Conservation (phyloP, 768 basidiomycete genomes). For the Leccinellum rugosiceps region DNA sequence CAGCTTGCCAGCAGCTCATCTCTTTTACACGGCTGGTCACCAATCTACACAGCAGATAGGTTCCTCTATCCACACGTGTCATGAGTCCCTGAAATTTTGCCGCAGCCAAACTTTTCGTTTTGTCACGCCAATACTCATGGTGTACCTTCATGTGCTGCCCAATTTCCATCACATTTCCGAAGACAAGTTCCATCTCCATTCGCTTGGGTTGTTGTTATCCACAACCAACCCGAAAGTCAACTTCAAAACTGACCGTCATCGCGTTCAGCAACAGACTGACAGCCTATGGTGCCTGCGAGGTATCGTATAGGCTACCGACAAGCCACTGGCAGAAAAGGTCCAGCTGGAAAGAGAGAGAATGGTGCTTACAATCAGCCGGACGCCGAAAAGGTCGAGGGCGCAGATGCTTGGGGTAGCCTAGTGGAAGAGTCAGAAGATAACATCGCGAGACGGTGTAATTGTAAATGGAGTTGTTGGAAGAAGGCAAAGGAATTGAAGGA, state of each 20-base stretch:
- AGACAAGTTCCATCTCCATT: slow-evolving; percentile 97
- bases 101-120: no score
- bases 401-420: slow-evolving; percentile 26
- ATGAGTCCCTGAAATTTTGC: no score
- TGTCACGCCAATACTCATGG: no score
- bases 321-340: slow-evolving; percentile 89
- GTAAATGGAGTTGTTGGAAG: slow-evolving; percentile 20
- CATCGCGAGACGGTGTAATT: background rate
- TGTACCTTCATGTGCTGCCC: no score
- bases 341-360: slow-evolving; percentile 61
- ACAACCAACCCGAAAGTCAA: slow-evolving; percentile 98
- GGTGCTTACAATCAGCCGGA: slow-evolving; percentile 46
- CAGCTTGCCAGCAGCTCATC: no score
- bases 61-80: no score
- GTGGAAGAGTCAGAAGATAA: slow-evolving; percentile 21
- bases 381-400: slow-evolving; percentile 12
- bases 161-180: no score
- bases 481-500: slow-evolving; percentile 43
- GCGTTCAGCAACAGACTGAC: slow-evolving; percentile 95
- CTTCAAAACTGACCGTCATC: slow-evolving; percentile 97
- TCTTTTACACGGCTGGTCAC: no score
- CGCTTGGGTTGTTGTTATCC: slow-evolving; percentile 90
- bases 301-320: slow-evolving; percentile 95
- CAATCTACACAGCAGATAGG: no score
- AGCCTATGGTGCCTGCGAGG: slow-evolving; percentile 93